Percentiles rank a stretch among this genome's conserved stretches.
These are phyloP conservation scores for Saksenaea oblongispora DNA, from an alignment of 371 early-diverging fungal species.

Conservation along the genomic window DNA sequence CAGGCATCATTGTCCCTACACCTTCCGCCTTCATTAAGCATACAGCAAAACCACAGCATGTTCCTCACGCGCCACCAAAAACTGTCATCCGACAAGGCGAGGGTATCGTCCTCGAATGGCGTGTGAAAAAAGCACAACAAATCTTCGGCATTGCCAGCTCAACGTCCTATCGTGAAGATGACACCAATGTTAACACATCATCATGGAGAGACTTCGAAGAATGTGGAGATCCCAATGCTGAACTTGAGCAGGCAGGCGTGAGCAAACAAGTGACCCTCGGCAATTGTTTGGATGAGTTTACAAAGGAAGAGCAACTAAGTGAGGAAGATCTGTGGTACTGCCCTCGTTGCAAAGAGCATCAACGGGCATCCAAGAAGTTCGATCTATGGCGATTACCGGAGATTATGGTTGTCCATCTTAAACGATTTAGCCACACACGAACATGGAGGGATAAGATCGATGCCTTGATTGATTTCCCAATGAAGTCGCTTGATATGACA, in stretches of 20 bases:
- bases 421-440: slow-evolving; percentile 66
- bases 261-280: slow-evolving; percentile 30
- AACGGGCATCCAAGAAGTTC: slow-evolving; percentile 56
- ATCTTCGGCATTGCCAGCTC: slow-evolving; percentile 24
- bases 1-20: slow-evolving; percentile 8
- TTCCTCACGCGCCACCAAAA: slow-evolving; percentile 4
- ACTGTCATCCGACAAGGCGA: slow-evolving; percentile 41
- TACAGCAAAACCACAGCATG: neutral
- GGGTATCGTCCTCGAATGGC: slow-evolving; percentile 39
- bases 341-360: slow-evolving; percentile 58
- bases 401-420: slow-evolving; percentile 64
- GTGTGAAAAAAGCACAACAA: slow-evolving; percentile 22
- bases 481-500: slow-evolving; percentile 42
- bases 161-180: slow-evolving; percentile 1
- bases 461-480: slow-evolving; percentile 65
- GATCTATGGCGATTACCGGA: slow-evolving; percentile 60
- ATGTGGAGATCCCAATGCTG: slow-evolving; percentile 16
- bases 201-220: slow-evolving; percentile 34
- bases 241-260: slow-evolving; percentile 11
- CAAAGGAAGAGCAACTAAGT: slow-evolving; percentile 59
- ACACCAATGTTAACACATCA: slow-evolving; percentile 16
- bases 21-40: neutral
- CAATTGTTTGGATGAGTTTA: slow-evolving; percentile 65
- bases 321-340: slow-evolving; percentile 71
- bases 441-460: slow-evolving; percentile 63